Percentiles rank a stretch among this genome's conserved stretches.
Evolutionary conservation across 129 eudicot species (phyloP).

Genomic region (Solidago caesia): DNA sequence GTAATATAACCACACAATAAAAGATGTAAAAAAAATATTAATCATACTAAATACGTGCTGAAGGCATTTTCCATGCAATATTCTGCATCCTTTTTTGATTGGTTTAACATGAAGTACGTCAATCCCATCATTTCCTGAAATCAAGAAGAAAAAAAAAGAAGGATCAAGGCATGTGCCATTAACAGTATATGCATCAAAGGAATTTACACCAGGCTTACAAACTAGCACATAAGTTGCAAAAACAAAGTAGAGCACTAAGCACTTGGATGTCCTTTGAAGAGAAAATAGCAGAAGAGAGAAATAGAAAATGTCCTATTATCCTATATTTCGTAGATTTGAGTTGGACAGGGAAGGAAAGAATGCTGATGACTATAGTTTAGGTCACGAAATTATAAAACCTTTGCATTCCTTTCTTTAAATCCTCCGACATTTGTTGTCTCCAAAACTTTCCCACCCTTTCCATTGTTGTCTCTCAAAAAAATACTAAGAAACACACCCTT

Average conservation of each 20-base stretch:
- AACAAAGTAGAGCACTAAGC: not conserved
- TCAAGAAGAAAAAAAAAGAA: not conserved
- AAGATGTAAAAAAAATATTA: not conserved
- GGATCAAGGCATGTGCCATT: conserved; percentile 8
- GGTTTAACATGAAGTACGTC: conserved; percentile 91
- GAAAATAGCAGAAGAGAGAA: not conserved
- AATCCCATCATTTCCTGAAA: conserved; percentile 96
- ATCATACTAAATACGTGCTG: conserved; percentile 68
- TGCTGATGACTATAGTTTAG: not conserved
- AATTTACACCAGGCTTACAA: not conserved
- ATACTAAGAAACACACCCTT: not conserved
- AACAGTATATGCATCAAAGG: conserved; percentile 3
- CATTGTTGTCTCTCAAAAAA: not conserved
- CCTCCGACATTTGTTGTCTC: not conserved
- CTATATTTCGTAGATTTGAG: not conserved
- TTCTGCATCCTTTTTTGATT: conserved; percentile 89
- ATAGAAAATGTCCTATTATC: not conserved
- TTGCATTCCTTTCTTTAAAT: not conserved
- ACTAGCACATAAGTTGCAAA: conserved; percentile 8
- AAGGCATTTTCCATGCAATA: conserved; percentile 96
- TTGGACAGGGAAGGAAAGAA: not conserved
- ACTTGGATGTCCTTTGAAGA: not conserved
- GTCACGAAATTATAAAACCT: not conserved
- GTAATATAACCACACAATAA: not conserved
- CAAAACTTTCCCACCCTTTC: not conserved